Percentiles rank a stretch among this genome's conserved stretches.
phyloP scores from a whole-genome alignment of 108 stramenopile species.

The Mayamaea pseudoterrestris region DNA sequence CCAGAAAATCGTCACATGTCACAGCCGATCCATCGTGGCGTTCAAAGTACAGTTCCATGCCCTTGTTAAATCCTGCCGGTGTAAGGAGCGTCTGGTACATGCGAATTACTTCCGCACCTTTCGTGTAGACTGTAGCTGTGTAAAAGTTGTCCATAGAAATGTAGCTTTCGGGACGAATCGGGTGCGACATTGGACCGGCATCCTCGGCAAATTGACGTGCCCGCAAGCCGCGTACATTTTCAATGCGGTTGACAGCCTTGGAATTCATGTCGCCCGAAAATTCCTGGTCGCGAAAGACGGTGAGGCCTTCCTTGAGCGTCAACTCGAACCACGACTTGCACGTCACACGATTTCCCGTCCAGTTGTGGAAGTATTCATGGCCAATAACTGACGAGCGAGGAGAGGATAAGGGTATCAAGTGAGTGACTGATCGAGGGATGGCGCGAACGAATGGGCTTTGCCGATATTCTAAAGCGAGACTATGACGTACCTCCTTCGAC shows the following conservation, averaged over 20 bases:
- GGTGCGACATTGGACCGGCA: constrained; percentile 93
- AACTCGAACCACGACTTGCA: constrained; percentile 98
- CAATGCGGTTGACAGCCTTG: constrained; percentile 89
- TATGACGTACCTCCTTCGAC: constrained; percentile 86
- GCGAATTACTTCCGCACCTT: constrained; percentile 91
- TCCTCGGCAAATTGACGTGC: constrained; percentile 82
- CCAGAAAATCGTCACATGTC: constrained; percentile 93
- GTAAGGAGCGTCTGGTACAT: constrained; percentile 91
- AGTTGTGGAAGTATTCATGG: constrained; percentile 97
- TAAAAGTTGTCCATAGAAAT: constrained; percentile 92
- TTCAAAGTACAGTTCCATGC: constrained; percentile 91
- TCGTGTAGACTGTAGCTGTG: constrained; percentile 82
- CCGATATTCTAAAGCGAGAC: no score
- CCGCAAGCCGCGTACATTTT: constrained; percentile 71
- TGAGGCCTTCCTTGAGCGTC: constrained; percentile 97
- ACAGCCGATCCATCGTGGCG: constrained; percentile 94
- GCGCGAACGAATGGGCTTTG: background rate
- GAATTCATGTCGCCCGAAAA: constrained; percentile 88
- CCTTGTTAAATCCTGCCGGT: constrained; percentile 89
- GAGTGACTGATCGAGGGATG: background rate
- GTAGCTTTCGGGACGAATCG: constrained; percentile 92
- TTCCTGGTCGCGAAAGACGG: constrained; percentile 89
- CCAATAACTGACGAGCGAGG: constrained; percentile 28
- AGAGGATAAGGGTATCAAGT: background rate
- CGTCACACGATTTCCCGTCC: constrained; percentile 96